A percentile compares a stretch with the other conserved stretches of the same genome.
phyloP scores from a whole-genome alignment of 192 early-diverging fungal genomes.

The Lobosporangium transversale region DNA sequence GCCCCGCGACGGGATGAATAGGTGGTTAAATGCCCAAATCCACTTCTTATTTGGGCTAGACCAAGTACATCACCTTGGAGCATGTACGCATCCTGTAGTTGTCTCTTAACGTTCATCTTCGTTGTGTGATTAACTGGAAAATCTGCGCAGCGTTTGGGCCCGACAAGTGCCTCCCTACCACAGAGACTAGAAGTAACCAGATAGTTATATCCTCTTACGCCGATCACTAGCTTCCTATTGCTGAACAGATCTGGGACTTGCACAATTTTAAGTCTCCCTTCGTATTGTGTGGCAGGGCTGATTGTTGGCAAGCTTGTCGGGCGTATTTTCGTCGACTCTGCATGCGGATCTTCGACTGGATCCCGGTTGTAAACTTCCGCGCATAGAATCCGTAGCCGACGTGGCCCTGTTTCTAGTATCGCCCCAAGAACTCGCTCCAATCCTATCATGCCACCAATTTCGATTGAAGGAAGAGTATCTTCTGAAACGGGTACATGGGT shows the following conservation, averaged over 20 bases:
- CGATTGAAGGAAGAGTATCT: no score
- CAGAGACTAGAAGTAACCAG: constrained; percentile 1
- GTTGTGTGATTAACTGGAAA: neutral
- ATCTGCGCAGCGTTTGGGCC: neutral
- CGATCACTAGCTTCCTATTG: constrained; percentile 14
- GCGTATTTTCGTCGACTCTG: constrained; percentile 1
- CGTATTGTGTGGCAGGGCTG: constrained; percentile 4
- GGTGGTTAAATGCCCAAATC: neutral
- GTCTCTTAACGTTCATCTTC: neutral
- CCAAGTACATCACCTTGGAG: neutral
- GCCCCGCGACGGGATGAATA: neutral
- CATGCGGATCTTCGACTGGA: constrained; percentile 7
- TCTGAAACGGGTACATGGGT: no score
- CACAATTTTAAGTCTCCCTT: constrained; percentile 7
- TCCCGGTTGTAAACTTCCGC: constrained; percentile 7
- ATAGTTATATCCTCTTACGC: constrained; percentile 7
- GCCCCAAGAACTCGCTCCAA: constrained; percentile 15
- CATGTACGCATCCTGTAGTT: neutral
- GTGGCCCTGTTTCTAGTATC: constrained; percentile 2
- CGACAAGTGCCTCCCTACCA: neutral
- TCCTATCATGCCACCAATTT: no score
- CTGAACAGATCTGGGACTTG: constrained; percentile 4
- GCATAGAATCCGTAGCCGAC: constrained; percentile 1
- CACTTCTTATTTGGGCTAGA: neutral
- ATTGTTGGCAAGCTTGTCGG: constrained; percentile 9